These are phyloP conservation scores for Blastobotrys arbuscula DNA, from an alignment of 1,139 yeast genomes.

Conservation along the genomic window DNA sequence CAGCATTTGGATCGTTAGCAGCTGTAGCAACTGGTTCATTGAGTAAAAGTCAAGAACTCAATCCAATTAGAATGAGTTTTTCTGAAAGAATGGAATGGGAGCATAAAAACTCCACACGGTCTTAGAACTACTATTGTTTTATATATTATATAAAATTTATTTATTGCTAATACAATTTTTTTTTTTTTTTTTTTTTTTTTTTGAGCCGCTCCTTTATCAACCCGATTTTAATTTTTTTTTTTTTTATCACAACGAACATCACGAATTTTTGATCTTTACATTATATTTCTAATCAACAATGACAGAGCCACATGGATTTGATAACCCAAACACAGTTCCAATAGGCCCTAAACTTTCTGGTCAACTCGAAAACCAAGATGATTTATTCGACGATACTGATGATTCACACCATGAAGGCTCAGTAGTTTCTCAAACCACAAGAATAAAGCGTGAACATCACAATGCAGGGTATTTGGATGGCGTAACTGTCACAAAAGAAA, in stretches of 20 bases:
- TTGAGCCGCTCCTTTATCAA: neutral
- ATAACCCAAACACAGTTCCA: slow-evolving; percentile 7
- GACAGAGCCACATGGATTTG: slow-evolving; percentile 33
- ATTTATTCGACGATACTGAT: slow-evolving; percentile 5
- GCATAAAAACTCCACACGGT: neutral
- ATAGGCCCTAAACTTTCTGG: neutral
- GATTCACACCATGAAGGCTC: neutral
- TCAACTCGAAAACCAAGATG: neutral
- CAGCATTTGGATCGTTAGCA: slow-evolving; percentile 4
- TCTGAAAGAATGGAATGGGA: slow-evolving; percentile 33
- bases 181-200: neutral
- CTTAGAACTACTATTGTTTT: neutral
- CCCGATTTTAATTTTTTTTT: neutral
- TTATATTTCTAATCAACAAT: neutral
- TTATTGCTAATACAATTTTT: too few species aligned
- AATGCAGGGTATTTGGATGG: slow-evolving; percentile 88
- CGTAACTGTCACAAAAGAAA: slow-evolving; percentile 60
- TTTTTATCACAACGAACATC: too few species aligned
- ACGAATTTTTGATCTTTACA: too few species aligned
- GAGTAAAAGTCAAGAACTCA: slow-evolving; percentile 14
- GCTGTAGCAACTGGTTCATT: slow-evolving; percentile 18
- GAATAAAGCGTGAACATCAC: slow-evolving; percentile 56
- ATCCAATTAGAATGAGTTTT: slow-evolving; percentile 30
- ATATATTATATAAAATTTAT: too few species aligned
- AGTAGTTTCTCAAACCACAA: slow-evolving; percentile 15